Evolutionary conservation across 768 basidiomycete species (phyloP).

Genomic region (Russula foetens): DNA sequence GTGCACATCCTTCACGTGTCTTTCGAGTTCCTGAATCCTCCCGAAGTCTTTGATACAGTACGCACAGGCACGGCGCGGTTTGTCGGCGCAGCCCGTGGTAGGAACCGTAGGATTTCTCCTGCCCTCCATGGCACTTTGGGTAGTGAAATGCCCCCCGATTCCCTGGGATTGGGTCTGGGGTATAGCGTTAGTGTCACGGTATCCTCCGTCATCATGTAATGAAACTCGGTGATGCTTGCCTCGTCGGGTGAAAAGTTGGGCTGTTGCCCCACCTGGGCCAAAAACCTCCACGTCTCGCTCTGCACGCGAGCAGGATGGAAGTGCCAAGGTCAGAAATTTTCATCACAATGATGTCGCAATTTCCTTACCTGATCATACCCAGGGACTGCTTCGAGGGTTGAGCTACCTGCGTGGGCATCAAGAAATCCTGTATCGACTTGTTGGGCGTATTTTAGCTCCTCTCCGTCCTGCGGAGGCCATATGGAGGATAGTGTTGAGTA

Average conservation of each 20-base stretch:
- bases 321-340: background rate
- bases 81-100: background rate
- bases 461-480: no score
- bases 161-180: background rate
- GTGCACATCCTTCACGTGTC: background rate
- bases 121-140: background rate
- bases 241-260: background rate
- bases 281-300: background rate
- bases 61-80: background rate
- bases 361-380: background rate
- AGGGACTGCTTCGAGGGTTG: background rate
- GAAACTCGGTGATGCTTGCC: background rate
- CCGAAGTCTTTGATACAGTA: background rate
- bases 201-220: no score
- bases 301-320: no score
- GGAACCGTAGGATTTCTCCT: no score
- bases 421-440: no score
- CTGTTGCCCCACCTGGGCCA: background rate
- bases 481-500: no score
- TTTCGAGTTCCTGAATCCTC: background rate
- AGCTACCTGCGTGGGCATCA: background rate
- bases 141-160: background rate
- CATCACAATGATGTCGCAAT: no score
- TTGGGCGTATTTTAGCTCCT: no score
- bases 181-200: no score